Percentiles rank a stretch among this genome's conserved stretches.
Evolutionary conservation across 176 grass and related monocot genomes (phyloP).

Genomic region (Oryza coarctata): DNA sequence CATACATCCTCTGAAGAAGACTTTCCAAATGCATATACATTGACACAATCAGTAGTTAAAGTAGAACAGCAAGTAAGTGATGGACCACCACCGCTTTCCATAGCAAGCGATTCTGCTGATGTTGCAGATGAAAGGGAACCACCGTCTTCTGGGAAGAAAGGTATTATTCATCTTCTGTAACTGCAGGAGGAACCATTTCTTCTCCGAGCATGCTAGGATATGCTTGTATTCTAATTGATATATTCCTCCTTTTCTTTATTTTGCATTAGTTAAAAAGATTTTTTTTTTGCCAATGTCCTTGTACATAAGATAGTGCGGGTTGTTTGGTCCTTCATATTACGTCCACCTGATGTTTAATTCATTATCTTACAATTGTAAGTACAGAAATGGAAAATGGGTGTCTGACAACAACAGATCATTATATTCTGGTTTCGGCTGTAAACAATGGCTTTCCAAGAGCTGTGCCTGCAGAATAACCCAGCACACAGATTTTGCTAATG

Average conservation of each 20-base stretch:
- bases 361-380: conserved; percentile 53
- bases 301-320: neutral
- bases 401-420: conserved; percentile 48
- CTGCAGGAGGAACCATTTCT: too few relatives aligned
- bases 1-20: conserved; percentile 73
- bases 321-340: neutral
- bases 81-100: conserved; percentile 38
- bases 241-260: neutral
- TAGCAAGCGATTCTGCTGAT: conserved; percentile 18
- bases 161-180: conserved; percentile 36
- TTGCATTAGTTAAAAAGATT: neutral
- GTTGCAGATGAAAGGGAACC: conserved; percentile 28
- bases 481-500: conserved; percentile 63
- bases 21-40: conserved; percentile 52
- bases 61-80: conserved; percentile 28
- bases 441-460: conserved; percentile 63
- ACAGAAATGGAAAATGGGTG: conserved; percentile 69
- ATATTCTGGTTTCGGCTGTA: conserved; percentile 75
- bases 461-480: conserved; percentile 77
- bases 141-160: conserved; percentile 36
- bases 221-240: neutral
- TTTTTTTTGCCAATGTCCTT: neutral
- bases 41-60: conserved; percentile 41
- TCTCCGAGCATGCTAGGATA: too few relatives aligned
- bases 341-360: conserved; percentile 19